These are phyloP conservation scores for Gloeophyllum trabeum DNA, from an alignment of 768 basidiomycete genomes.

Conservation along the genomic window DNA sequence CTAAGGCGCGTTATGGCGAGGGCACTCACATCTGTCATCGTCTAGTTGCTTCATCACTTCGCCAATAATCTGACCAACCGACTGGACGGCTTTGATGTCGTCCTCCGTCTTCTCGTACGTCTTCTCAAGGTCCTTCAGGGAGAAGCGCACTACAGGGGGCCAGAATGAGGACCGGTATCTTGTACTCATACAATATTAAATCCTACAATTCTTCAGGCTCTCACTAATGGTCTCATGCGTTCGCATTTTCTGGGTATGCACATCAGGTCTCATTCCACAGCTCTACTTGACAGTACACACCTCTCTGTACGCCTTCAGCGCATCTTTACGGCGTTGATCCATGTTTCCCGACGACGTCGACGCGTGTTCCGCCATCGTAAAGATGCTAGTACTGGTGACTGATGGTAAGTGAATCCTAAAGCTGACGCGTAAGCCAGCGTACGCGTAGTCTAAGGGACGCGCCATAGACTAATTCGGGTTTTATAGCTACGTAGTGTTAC, in stretches of 20 bases:
- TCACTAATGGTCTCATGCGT: conserved; percentile 82
- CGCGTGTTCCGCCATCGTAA: conserved; percentile 9
- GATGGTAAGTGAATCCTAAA: neutral
- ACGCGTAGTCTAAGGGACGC: too few relatives aligned
- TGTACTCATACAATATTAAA: conserved; percentile 7
- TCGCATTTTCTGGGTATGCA: conserved; percentile 72
- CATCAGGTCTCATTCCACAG: conserved; percentile 3
- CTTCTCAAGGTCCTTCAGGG: conserved; percentile 80
- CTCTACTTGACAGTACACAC: conserved; percentile 22
- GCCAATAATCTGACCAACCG: conserved; percentile 97
- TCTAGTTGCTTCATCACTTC: conserved; percentile 99
- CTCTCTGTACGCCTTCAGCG: conserved; percentile 68
- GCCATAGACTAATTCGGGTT: neutral
- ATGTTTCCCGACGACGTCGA: conserved; percentile 51
- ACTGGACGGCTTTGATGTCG: conserved; percentile 97
- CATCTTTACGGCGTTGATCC: conserved; percentile 64
- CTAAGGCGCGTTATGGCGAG: neutral
- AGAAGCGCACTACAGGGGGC: conserved; percentile 66
- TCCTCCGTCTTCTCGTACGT: conserved; percentile 94
- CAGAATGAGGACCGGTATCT: neutral
- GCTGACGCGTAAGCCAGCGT: neutral
- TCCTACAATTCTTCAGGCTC: conserved; percentile 83
- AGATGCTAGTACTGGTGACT: neutral
- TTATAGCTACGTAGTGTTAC: neutral
- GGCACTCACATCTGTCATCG: conserved; percentile 82